Evolutionary conservation across 176 grass and related monocot genomes (phyloP).

Genomic region (Eragrostis curvula): DNA sequence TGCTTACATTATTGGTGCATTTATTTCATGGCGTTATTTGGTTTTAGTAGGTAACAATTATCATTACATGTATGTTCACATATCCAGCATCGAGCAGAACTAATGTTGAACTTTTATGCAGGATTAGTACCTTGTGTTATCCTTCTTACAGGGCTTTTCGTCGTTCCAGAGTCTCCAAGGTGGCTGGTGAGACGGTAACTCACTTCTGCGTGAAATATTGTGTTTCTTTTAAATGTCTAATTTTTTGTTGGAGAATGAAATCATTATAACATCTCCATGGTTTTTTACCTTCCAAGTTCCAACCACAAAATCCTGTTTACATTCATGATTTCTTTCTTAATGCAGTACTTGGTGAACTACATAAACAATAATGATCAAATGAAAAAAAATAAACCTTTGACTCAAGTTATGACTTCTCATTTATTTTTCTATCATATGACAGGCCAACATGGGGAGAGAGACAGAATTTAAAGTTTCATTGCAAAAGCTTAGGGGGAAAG

Average conservation of each 20-base stretch:
- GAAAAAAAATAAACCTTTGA: neutral
- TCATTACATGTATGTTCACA: constrained; percentile 1
- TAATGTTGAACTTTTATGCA: constrained; percentile 38
- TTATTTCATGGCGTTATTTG: constrained; percentile 69
- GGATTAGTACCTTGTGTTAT: constrained; percentile 67
- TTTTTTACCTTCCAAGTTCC: constrained; percentile 17
- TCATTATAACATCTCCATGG: neutral
- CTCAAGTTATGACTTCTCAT: constrained; percentile 10
- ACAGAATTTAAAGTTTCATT: constrained; percentile 65
- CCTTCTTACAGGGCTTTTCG: constrained; percentile 65
- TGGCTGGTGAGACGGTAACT: constrained; percentile 64
- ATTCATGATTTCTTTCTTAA: constrained; percentile 3
- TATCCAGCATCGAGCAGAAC: neutral
- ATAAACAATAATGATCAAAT: neutral
- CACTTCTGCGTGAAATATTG: neutral
- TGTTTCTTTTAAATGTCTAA: neutral
- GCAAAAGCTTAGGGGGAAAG: constrained; percentile 53
- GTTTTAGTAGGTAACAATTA: constrained; percentile 65
- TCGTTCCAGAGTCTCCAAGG: constrained; percentile 86
- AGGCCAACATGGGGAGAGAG: constrained; percentile 60
- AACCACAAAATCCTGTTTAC: constrained; percentile 4
- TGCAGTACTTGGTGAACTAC: neutral
- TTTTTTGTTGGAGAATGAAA: constrained; percentile 7
- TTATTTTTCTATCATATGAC: constrained; percentile 30
- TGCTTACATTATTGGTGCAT: constrained; percentile 71